Percentiles rank a stretch among this genome's conserved stretches.
Conservation (phyloP, 768 basidiomycete genomes). For the Naganishia friedmannii region DNA sequence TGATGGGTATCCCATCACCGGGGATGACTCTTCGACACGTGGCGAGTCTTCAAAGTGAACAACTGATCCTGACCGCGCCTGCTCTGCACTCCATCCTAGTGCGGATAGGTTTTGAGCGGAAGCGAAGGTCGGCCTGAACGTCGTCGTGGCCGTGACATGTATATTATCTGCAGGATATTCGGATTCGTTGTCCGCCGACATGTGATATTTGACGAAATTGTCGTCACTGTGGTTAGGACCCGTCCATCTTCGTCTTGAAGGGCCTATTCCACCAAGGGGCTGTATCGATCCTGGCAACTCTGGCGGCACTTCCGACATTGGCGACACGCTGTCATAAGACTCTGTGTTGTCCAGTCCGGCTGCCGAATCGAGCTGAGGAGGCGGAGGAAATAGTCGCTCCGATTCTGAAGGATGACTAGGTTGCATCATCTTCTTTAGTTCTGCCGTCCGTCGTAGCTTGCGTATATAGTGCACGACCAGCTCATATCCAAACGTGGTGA, state of each 20-base stretch:
- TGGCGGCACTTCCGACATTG: background rate
- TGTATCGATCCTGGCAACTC: background rate
- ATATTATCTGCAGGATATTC: background rate
- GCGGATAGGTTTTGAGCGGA: background rate
- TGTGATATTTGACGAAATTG: slow-evolving; percentile 12
- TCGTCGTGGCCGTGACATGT: slow-evolving; percentile 5
- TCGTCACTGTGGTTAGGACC: slow-evolving; percentile 20
- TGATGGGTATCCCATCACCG: background rate
- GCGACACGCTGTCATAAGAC: slow-evolving; percentile 10
- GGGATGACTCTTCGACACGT: background rate
- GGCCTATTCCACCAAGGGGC: background rate
- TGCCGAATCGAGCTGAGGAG: slow-evolving; percentile 2
- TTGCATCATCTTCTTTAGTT: slow-evolving; percentile 9
- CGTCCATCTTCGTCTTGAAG: slow-evolving; percentile 8
- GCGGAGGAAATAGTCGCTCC: background rate
- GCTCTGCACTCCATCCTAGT: background rate
- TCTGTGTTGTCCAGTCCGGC: background rate
- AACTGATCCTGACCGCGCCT: background rate
- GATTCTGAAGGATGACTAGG: background rate
- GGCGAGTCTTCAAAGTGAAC: slow-evolving; percentile 15
- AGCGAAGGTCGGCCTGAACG: background rate
- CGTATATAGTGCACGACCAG: slow-evolving; percentile 17
- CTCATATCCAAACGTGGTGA: slow-evolving; percentile 25
- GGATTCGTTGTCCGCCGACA: background rate
- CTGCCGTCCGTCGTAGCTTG: slow-evolving; percentile 6